Conservation (phyloP, 2,329 filamentous ascomycete genomes). For the Penicillium janthinellum region DNA sequence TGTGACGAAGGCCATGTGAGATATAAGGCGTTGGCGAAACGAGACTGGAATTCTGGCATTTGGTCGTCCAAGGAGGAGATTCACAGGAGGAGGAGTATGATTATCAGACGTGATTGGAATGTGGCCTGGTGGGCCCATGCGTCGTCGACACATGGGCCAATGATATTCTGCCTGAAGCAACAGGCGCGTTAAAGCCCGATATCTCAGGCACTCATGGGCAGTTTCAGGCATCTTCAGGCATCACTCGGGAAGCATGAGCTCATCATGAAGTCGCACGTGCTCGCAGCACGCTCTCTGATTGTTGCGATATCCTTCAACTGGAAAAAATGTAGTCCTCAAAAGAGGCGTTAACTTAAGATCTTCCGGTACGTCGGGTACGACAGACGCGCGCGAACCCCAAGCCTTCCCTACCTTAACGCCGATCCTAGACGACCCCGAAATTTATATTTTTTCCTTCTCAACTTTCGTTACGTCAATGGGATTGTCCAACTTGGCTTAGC, state of each 20-base stretch:
- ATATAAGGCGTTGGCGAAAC: not conserved
- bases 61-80: not conserved
- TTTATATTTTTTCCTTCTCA: conserved; percentile 1
- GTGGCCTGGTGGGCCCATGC: conserved; percentile 8
- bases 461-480: not conserved
- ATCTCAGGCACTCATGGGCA: not conserved
- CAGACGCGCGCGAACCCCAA: not conserved
- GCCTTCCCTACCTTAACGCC: not conserved
- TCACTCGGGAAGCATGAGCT: conserved; percentile 14
- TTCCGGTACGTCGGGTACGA: not conserved
- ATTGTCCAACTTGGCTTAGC: conserved; percentile 7
- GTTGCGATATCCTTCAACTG: not conserved
- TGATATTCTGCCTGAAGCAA: conserved; percentile 1
- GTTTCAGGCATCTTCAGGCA: not conserved
- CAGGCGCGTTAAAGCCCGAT: not conserved
- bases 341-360: conserved; percentile 1
- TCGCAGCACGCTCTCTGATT: conserved; percentile 13
- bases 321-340: not conserved
- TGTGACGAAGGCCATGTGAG: conserved; percentile 1
- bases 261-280: conserved; percentile 26
- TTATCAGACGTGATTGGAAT: conserved; percentile 6
- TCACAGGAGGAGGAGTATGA: too few species aligned
- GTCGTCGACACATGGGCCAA: not conserved
- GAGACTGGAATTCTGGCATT: not conserved
- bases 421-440: not conserved